phyloP scores from a whole-genome alignment of 139 green algal genomes.

The Tetraselmis chui region DNA sequence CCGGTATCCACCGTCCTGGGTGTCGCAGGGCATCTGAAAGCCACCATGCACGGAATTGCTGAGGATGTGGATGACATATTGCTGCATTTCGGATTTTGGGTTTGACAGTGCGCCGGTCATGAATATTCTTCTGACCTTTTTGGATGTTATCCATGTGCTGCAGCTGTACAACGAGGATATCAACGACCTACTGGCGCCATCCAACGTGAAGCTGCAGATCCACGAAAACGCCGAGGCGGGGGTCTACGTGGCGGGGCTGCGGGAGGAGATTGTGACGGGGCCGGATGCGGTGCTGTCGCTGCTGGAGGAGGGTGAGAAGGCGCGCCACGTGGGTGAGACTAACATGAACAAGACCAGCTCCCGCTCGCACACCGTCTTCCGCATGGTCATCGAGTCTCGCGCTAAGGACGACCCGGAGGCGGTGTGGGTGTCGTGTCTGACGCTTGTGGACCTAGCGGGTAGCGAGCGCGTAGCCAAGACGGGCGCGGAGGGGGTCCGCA shows the following conservation, averaged over 20 bases:
- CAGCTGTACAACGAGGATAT: slow-evolving; percentile 98
- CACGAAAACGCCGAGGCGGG: slow-evolving; percentile 77
- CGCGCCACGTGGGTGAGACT: slow-evolving; percentile 85
- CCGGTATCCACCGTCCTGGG: neutral
- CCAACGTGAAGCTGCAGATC: slow-evolving; percentile 74
- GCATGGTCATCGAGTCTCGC: slow-evolving; percentile 88
- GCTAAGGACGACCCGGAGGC: slow-evolving; percentile 28
- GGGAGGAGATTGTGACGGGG: slow-evolving; percentile 85
- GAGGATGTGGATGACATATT: neutral
- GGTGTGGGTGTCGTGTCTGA: slow-evolving; percentile 74
- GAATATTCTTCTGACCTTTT: too few relatives aligned
- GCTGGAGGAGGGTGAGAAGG: slow-evolving; percentile 65
- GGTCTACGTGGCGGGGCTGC: slow-evolving; percentile 85
- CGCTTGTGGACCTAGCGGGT: slow-evolving; percentile 88
- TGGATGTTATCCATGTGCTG: slow-evolving; percentile 8
- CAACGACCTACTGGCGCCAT: slow-evolving; percentile 79
- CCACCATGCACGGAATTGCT: neutral
- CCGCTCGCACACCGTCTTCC: slow-evolving; percentile 90
- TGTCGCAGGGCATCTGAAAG: neutral
- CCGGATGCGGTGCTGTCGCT: slow-evolving; percentile 73
- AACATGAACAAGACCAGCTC: slow-evolving; percentile 91
- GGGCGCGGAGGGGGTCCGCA: slow-evolving; percentile 80
- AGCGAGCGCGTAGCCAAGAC: slow-evolving; percentile 88
- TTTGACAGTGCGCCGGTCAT: too few relatives aligned
- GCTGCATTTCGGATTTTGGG: too few relatives aligned